A percentile compares a stretch with the other conserved stretches of the same genome.
Evolutionary conservation across 2,329 filamentous ascomycete species (phyloP).

Genomic region (Aspergillus ruber): DNA sequence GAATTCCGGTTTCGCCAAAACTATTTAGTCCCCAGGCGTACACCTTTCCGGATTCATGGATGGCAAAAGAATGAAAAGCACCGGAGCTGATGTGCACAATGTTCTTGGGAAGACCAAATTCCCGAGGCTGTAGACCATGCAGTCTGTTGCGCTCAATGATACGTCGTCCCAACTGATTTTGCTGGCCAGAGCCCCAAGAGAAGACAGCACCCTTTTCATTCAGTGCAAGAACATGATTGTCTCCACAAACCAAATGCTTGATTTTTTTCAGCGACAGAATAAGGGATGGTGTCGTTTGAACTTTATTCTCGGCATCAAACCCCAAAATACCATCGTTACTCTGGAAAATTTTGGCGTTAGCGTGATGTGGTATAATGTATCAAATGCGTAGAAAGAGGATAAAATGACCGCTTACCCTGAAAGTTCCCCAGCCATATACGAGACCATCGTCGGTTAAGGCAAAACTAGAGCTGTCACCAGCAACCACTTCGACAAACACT

Average conservation of each 20-base stretch:
- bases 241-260: slow-evolving; percentile 48
- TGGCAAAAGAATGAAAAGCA: slow-evolving; percentile 74
- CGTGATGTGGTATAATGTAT: neutral
- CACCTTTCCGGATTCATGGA: slow-evolving; percentile 61
- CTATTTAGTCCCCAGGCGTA: slow-evolving; percentile 85
- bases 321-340: slow-evolving; percentile 60
- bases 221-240: slow-evolving; percentile 53
- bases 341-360: slow-evolving; percentile 24
- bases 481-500: slow-evolving; percentile 51
- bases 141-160: slow-evolving; percentile 54
- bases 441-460: slow-evolving; percentile 55
- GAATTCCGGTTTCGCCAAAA: slow-evolving; percentile 71
- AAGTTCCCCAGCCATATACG: slow-evolving; percentile 59
- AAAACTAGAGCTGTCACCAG: slow-evolving; percentile 55
- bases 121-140: slow-evolving; percentile 50
- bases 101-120: slow-evolving; percentile 52
- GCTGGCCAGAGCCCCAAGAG: slow-evolving; percentile 61
- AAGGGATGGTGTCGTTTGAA: slow-evolving; percentile 42
- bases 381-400: slow-evolving; percentile 4
- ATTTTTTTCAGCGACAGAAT: slow-evolving; percentile 50
- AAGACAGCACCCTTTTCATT: slow-evolving; percentile 54
- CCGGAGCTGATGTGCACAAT: slow-evolving; percentile 62
- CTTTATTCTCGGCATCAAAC: slow-evolving; percentile 43
- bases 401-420: slow-evolving; percentile 43
- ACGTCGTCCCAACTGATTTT: slow-evolving; percentile 63